phyloP scores from a whole-genome alignment of 331 rosid genomes.

The Malus hybrid region DNA sequence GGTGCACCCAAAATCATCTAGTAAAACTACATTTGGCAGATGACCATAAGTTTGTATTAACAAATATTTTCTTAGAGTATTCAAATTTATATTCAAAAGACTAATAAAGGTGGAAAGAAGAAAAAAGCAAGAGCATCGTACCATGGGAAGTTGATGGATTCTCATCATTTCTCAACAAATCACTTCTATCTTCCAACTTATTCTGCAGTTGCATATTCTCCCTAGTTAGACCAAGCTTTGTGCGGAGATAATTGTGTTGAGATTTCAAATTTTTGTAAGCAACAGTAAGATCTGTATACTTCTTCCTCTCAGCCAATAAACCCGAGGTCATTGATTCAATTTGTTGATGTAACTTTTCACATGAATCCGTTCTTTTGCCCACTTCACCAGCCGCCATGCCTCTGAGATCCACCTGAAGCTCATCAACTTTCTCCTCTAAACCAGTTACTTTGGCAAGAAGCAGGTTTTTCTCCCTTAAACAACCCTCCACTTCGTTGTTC shows the following conservation, averaged over 20 bases:
- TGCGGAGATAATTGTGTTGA: conserved; percentile 48
- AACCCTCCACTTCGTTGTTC: conserved; percentile 25
- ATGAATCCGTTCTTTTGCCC: conserved; percentile 15
- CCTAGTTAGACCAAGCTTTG: conserved; percentile 46
- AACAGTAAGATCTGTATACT: conserved; percentile 23
- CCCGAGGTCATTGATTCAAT: conserved; percentile 30
- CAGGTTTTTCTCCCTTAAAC: conserved; percentile 35
- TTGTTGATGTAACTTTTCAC: conserved; percentile 26
- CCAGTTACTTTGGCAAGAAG: conserved; percentile 25
- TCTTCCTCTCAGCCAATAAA: conserved; percentile 44
- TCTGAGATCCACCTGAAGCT: conserved; percentile 24
- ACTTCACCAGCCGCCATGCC: conserved; percentile 3
- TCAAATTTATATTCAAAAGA: not conserved
- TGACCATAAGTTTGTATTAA: not conserved
- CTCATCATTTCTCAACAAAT: conserved; percentile 23
- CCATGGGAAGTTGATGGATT: conserved; percentile 41
- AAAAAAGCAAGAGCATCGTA: conserved; percentile 16
- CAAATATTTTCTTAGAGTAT: not conserved
- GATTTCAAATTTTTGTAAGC: conserved; percentile 65
- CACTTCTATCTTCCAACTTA: conserved; percentile 30
- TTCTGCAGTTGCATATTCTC: conserved; percentile 40
- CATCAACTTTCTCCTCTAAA: conserved; percentile 35
- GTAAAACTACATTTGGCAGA: not conserved
- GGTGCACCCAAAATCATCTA: no score
- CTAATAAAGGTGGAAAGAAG: not conserved